Conservation (phyloP, 2,329 filamentous ascomycete genomes). For the Aspergillus transmontanensis region DNA sequence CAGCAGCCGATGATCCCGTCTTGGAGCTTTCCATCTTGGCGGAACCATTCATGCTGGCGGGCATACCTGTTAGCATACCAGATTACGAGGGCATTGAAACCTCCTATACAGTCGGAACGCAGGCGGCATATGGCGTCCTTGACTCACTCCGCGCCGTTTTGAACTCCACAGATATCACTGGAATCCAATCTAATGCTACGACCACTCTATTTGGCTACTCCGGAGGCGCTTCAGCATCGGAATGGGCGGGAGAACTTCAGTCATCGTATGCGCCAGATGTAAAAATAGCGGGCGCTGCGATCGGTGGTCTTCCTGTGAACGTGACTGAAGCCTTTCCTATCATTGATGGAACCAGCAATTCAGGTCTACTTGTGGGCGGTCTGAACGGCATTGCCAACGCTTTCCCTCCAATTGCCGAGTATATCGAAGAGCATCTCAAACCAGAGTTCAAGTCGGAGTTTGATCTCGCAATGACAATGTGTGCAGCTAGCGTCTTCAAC, state of each 20-base stretch:
- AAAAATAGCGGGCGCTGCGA: conserved; percentile 46
- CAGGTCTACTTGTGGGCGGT: background rate
- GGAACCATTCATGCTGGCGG: conserved; percentile 13
- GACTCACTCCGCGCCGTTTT: conserved; percentile 45
- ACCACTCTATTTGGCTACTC: conserved; percentile 56
- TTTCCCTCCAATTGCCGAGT: background rate
- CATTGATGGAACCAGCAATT: background rate
- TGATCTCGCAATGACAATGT: background rate
- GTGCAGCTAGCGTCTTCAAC: background rate
- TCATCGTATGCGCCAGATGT: conserved; percentile 54
- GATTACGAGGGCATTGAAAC: conserved; percentile 46
- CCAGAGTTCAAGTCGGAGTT: background rate
- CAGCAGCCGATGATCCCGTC: conserved; percentile 7
- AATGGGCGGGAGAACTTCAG: conserved; percentile 54
- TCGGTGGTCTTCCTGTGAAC: conserved; percentile 50
- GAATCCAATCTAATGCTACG: conserved; percentile 28
- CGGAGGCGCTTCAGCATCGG: conserved; percentile 52
- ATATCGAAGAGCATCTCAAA: background rate
- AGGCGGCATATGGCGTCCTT: conserved; percentile 44
- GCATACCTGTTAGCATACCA: conserved; percentile 38
- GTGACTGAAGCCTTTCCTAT: conserved; percentile 22
- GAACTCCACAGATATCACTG: conserved; percentile 17
- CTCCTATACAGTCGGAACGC: conserved; percentile 40
- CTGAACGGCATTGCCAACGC: conserved; percentile 2
- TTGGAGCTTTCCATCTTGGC: background rate